Conservation (phyloP, 2,329 filamentous ascomycete species). For the Alternaria brassicicola region DNA sequence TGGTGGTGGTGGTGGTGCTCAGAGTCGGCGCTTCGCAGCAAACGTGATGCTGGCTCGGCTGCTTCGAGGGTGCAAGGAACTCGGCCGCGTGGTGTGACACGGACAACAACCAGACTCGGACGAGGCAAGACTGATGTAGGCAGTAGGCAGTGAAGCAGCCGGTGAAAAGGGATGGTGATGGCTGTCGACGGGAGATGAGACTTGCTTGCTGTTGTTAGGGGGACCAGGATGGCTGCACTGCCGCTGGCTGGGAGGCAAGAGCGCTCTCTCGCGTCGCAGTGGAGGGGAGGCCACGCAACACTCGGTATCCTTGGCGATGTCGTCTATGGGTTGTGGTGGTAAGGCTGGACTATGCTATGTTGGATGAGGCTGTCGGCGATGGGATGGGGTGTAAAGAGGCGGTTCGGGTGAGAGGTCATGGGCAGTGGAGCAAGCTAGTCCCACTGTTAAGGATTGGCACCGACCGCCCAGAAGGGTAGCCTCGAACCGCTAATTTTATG, state of each 20-base stretch:
- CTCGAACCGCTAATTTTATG: conserved; percentile 25
- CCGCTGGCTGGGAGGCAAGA: conserved; percentile 12
- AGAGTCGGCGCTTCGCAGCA: conserved; percentile 16
- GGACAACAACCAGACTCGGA: conserved; percentile 17
- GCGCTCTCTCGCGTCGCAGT: conserved; percentile 13
- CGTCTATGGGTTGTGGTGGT: conserved; percentile 6
- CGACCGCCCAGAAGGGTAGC: conserved; percentile 15
- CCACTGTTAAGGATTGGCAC: conserved; percentile 6
- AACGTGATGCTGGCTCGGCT: conserved; percentile 16
- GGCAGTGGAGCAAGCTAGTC: conserved; percentile 23
- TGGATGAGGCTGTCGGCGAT: conserved; percentile 40
- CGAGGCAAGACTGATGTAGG: conserved; percentile 3
- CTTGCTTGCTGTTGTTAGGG: conserved; percentile 43
- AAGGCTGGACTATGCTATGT: conserved; percentile 26
- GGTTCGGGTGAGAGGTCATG: conserved; percentile 27
- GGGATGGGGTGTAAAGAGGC: conserved; percentile 28
- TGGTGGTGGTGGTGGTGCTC: conserved; percentile 7
- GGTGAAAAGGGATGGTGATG: conserved; percentile 31
- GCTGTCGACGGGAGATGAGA: conserved; percentile 33
- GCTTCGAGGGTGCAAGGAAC: conserved; percentile 18
- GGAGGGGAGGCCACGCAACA: conserved; percentile 21
- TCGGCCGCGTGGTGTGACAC: conserved; percentile 18
- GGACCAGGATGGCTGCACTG: conserved; percentile 25
- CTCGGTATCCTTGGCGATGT: neutral
- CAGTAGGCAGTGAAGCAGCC: conserved; percentile 4